A percentile compares a stretch with the other conserved stretches of the same genome.
Conservation (phyloP, 2,329 filamentous ascomycete species). For the Cladophialophora yegresii region DNA sequence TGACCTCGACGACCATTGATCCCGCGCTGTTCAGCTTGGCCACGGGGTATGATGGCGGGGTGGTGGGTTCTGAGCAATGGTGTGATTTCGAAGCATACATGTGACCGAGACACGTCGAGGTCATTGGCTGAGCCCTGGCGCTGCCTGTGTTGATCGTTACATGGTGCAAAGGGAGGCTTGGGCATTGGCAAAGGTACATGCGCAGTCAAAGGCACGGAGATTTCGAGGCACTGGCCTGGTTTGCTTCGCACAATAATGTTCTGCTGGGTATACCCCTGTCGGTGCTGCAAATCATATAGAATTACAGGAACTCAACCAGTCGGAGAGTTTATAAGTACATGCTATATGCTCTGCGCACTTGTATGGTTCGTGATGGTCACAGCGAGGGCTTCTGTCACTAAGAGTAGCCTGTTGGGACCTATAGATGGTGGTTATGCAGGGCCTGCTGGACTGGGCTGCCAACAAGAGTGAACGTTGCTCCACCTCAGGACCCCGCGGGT, state of each 20-base stretch:
- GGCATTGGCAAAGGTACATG: not conserved
- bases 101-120: not conserved
- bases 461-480: not conserved
- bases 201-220: not conserved
- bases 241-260: not conserved
- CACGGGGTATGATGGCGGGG: not conserved
- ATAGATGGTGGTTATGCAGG: not conserved
- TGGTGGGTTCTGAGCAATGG: not conserved
- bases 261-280: not conserved
- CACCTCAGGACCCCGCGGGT: not conserved
- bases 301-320: not conserved
- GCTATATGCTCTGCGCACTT: not conserved
- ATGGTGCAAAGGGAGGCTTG: not conserved
- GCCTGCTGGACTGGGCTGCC: not conserved
- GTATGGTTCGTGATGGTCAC: not conserved
- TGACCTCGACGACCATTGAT: slow-evolving; percentile 20
- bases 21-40: slow-evolving; percentile 11
- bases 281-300: not conserved
- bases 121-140: not conserved
- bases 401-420: not conserved
- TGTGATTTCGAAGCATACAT: slow-evolving; percentile 4
- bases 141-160: not conserved
- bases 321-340: not conserved
- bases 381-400: no score
- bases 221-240: not conserved